Evolutionary conservation across 1,139 yeast genomes (phyloP).

Genomic region (Pichia sp.): DNA sequence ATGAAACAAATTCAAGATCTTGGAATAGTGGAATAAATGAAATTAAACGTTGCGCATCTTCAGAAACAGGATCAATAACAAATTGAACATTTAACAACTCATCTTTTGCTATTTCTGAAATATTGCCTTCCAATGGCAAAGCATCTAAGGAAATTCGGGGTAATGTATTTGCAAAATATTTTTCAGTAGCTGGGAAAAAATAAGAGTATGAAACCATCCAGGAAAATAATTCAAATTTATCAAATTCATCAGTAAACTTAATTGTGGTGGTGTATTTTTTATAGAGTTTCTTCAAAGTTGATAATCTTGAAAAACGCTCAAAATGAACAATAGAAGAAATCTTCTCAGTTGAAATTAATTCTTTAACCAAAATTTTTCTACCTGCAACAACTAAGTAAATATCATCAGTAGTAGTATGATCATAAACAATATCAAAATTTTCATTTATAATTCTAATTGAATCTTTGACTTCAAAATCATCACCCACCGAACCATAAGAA

Average conservation of each 20-base stretch:
- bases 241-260: slow-evolving; percentile 28
- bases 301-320: slow-evolving; percentile 26
- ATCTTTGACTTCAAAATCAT: slow-evolving; percentile 9
- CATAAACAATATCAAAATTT: slow-evolving; percentile 9
- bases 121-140: slow-evolving; percentile 8
- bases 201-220: slow-evolving; percentile 43
- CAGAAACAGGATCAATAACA: slow-evolving; percentile 67
- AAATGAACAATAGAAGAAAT: slow-evolving; percentile 22
- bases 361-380: slow-evolving; percentile 19
- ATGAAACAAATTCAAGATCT: slow-evolving; percentile 39
- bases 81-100: slow-evolving; percentile 43
- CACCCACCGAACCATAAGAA: neutral
- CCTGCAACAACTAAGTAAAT: slow-evolving; percentile 25
- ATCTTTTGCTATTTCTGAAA: slow-evolving; percentile 14
- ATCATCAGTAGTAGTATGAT: slow-evolving; percentile 2
- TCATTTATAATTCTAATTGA: slow-evolving; percentile 1
- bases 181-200: slow-evolving; percentile 34
- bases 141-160: slow-evolving; percentile 31
- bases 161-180: slow-evolving; percentile 24
- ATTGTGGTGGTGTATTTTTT: slow-evolving; percentile 11
- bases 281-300: slow-evolving; percentile 15
- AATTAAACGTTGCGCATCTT: slow-evolving; percentile 56
- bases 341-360: slow-evolving; percentile 6
- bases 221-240: slow-evolving; percentile 45
- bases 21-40: slow-evolving; percentile 36